Evolutionary conservation across 164 flowering plant genomes (phyloP).

Genomic region (Nymphaea thermarum): DNA sequence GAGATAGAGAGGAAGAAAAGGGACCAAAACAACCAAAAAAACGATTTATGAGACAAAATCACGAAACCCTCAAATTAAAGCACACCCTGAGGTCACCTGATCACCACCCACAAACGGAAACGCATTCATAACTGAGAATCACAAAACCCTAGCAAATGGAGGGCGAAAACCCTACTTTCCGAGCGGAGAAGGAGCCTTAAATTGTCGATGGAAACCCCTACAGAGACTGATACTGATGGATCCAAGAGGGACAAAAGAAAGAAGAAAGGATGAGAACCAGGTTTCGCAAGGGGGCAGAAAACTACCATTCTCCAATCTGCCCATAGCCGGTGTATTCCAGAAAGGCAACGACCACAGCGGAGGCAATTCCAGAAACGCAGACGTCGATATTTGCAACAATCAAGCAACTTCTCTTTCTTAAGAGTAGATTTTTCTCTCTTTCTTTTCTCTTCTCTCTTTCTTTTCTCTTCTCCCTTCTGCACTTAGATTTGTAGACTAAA

Average conservation of each 20-base stretch:
- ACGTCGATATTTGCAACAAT: background rate
- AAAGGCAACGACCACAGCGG: background rate
- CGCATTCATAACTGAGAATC: background rate
- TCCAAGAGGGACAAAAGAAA: background rate
- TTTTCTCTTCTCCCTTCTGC: too few relatives aligned
- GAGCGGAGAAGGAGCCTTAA: background rate
- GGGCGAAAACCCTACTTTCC: background rate
- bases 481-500: too few relatives aligned
- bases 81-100: background rate
- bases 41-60: too few relatives aligned
- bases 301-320: background rate
- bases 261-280: too few relatives aligned
- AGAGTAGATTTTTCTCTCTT: too few relatives aligned
- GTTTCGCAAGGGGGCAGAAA: too few relatives aligned
- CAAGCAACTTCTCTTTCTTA: background rate
- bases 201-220: background rate
- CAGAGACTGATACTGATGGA: background rate
- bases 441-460: too few relatives aligned
- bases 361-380: background rate
- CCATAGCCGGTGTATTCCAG: background rate
- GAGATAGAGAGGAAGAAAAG: background rate
- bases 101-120: background rate
- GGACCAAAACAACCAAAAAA: too few relatives aligned
- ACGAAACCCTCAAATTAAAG: background rate
- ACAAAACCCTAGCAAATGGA: background rate